These are phyloP conservation scores for Eucalyptus marginata DNA, from an alignment of 345 rosid species.

Conservation along the genomic window DNA sequence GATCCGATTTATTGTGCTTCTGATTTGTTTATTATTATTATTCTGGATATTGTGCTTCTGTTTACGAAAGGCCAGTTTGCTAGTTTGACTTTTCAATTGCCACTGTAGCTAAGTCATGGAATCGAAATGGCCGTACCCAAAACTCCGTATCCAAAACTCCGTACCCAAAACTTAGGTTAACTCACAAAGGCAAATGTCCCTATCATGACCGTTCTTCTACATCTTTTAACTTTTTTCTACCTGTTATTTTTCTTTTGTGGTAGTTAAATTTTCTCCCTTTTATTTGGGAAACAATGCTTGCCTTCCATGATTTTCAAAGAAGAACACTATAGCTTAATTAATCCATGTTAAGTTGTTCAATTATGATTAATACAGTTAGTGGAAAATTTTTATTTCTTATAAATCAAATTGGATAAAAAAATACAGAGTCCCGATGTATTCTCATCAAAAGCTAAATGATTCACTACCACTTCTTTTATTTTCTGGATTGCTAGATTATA, in stretches of 20 bases:
- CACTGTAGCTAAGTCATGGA: background rate
- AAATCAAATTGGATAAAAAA: background rate
- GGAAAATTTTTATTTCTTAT: background rate
- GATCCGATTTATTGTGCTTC: background rate
- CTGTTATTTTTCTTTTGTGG: background rate
- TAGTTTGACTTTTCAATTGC: background rate
- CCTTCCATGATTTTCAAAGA: background rate
- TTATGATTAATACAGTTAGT: background rate
- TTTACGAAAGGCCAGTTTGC: background rate
- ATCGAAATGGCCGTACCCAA: background rate
- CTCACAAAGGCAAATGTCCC: background rate
- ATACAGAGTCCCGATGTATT: too few relatives aligned
- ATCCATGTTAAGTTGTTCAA: background rate
- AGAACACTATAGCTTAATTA: background rate
- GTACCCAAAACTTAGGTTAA: background rate
- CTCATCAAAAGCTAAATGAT: too few relatives aligned
- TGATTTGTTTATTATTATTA: too few relatives aligned
- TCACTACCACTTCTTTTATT: too few relatives aligned
- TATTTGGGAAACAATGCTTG: background rate
- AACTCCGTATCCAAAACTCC: too few relatives aligned
- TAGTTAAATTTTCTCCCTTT: background rate
- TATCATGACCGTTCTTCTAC: background rate
- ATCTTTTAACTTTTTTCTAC: background rate
- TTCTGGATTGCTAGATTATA: too few relatives aligned
- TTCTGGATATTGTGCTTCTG: too few relatives aligned